Evolutionary conservation across 2,329 filamentous ascomycete species (phyloP).

Genomic region (Alternaria triticimaculans): DNA sequence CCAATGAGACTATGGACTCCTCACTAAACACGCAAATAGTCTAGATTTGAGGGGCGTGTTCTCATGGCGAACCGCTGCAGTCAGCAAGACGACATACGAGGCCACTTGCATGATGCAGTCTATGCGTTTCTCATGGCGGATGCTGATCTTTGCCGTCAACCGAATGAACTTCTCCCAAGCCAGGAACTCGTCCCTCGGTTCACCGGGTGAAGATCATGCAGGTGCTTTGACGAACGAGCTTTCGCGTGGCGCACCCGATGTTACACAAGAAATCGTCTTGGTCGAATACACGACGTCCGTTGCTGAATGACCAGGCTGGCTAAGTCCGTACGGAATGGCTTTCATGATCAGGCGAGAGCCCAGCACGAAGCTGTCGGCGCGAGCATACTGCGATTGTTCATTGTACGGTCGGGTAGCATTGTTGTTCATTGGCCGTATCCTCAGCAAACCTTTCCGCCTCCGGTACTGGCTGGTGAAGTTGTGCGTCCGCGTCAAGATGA

Average conservation of each 20-base stretch:
- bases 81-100: neutral
- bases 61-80: neutral
- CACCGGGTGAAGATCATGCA: neutral
- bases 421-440: neutral
- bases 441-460: too few relatives aligned
- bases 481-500: neutral
- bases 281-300: neutral
- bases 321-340: neutral
- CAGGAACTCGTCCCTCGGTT: neutral
- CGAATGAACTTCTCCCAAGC: neutral
- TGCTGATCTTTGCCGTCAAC: neutral
- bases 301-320: neutral
- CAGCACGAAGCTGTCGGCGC: neutral
- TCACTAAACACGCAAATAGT: neutral
- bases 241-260: neutral
- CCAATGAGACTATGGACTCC: neutral
- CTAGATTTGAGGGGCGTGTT: neutral
- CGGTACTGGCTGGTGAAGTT: too few relatives aligned
- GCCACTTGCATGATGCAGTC: constrained; percentile 1
- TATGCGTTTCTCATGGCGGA: neutral
- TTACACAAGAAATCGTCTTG: neutral
- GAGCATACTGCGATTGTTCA: neutral
- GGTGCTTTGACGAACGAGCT: neutral
- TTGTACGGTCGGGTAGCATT: neutral
- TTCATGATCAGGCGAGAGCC: neutral